These are phyloP conservation scores for Venturia aucupariae DNA, from an alignment of 2,329 filamentous ascomycete species.

Conservation along the genomic window DNA sequence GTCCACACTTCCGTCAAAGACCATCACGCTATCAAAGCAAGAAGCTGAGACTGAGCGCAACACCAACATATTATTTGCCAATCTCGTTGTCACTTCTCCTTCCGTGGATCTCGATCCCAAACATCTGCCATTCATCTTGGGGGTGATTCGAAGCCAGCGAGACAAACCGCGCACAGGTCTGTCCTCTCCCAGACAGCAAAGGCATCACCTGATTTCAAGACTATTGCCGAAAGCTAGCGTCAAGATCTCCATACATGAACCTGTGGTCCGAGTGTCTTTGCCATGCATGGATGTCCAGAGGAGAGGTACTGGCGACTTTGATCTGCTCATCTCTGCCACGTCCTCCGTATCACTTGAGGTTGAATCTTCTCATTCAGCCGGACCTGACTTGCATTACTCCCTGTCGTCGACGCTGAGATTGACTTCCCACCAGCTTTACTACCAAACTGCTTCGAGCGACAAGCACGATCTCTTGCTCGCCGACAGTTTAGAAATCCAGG, in stretches of 20 bases:
- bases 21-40: slow-evolving; percentile 66
- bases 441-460: slow-evolving; percentile 75
- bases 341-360: slow-evolving; percentile 89
- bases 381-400: slow-evolving; percentile 79
- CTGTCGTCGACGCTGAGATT: slow-evolving; percentile 73
- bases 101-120: slow-evolving; percentile 88
- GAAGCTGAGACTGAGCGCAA: slow-evolving; percentile 74
- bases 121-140: slow-evolving; percentile 76
- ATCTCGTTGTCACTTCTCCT: slow-evolving; percentile 90
- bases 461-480: slow-evolving; percentile 82
- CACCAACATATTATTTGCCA: slow-evolving; percentile 91
- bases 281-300: slow-evolving; percentile 58
- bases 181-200: slow-evolving; percentile 18
- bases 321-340: slow-evolving; percentile 88
- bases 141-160: slow-evolving; percentile 51
- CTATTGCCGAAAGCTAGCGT: slow-evolving; percentile 87
- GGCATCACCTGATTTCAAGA: slow-evolving; percentile 64
- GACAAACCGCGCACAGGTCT: slow-evolving; percentile 20
- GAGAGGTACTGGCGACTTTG: slow-evolving; percentile 68
- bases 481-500: slow-evolving; percentile 78
- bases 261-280: slow-evolving; percentile 80
- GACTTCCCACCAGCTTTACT: slow-evolving; percentile 83
- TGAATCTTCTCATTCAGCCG: slow-evolving; percentile 86
- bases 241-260: slow-evolving; percentile 94
- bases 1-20: slow-evolving; percentile 90